Evolutionary conservation across 139 green algal genomes (phyloP).

Genomic region (Volvox africanus): DNA sequence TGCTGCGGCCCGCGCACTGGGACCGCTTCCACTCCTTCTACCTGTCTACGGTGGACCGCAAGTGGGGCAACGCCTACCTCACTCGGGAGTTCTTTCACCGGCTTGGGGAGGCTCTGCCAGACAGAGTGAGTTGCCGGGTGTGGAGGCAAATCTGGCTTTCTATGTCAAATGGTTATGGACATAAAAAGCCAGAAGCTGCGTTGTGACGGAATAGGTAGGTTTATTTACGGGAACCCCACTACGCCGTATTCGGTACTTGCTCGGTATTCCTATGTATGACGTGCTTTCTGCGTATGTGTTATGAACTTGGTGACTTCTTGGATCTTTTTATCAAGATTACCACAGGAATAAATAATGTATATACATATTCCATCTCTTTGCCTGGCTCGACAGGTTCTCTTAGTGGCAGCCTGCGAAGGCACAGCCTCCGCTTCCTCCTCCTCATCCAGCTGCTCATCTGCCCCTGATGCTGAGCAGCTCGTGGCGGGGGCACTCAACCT

Average conservation of each 20-base stretch:
- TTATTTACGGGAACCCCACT: too few species aligned
- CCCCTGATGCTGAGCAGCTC: background rate
- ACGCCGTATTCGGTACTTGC: too few species aligned
- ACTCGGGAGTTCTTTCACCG: slow-evolving; percentile 90
- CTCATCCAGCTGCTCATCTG: background rate
- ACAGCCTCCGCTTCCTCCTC: background rate
- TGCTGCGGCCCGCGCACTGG: slow-evolving; percentile 75
- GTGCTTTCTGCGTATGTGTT: too few species aligned
- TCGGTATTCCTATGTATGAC: too few species aligned
- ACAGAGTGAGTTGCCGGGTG: slow-evolving; percentile 9
- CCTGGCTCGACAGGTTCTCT: slow-evolving; percentile 68
- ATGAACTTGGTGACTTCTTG: too few species aligned
- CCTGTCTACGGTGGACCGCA: slow-evolving; percentile 62
- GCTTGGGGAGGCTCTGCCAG: slow-evolving; percentile 70
- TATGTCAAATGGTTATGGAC: too few species aligned
- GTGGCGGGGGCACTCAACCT: slow-evolving; percentile 93
- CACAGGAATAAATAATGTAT: too few species aligned
- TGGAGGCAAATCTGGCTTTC: background rate
- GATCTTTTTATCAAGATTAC: too few species aligned
- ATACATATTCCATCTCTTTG: too few species aligned
- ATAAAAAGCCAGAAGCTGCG: too few species aligned
- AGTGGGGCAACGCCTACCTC: slow-evolving; percentile 92
- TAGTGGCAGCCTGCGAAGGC: slow-evolving; percentile 83
- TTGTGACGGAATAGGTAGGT: too few species aligned
- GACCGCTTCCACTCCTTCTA: slow-evolving; percentile 91